A percentile compares a stretch with the other conserved stretches of the same genome.
Evolutionary conservation across 2,329 filamentous ascomycete species (phyloP).

Genomic region (Aspergillus aculeatinus): DNA sequence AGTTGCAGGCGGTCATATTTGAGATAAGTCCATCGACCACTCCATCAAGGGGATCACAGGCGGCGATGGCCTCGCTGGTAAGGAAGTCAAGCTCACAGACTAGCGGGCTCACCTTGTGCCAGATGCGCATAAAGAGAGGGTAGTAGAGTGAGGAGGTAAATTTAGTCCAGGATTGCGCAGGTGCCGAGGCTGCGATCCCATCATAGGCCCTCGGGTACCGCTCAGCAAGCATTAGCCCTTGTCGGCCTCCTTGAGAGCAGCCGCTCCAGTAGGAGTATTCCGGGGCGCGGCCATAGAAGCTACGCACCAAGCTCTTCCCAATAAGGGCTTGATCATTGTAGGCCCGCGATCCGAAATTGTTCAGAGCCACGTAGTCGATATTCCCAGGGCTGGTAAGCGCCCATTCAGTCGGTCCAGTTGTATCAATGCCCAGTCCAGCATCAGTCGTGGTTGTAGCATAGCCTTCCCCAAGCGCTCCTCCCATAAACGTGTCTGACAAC

Average conservation of each 20-base stretch:
- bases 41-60: slow-evolving; percentile 8
- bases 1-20: neutral
- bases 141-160: slow-evolving; percentile 1
- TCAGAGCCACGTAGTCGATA: neutral
- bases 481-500: slow-evolving; percentile 14
- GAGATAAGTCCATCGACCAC: slow-evolving; percentile 7
- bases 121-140: neutral
- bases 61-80: neutral
- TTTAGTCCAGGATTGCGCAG: slow-evolving; percentile 23
- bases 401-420: slow-evolving; percentile 3
- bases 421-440: slow-evolving; percentile 8
- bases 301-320: slow-evolving; percentile 26
- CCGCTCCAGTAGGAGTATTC: slow-evolving; percentile 46
- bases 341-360: slow-evolving; percentile 2
- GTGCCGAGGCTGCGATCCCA: slow-evolving; percentile 46
- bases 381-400: slow-evolving; percentile 10
- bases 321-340: slow-evolving; percentile 22
- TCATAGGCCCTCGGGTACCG: slow-evolving; percentile 47
- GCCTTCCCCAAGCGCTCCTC: slow-evolving; percentile 10
- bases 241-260: slow-evolving; percentile 48
- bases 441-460: slow-evolving; percentile 15
- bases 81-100: neutral
- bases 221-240: slow-evolving; percentile 46
- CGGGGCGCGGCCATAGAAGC: slow-evolving; percentile 32
- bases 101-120: neutral